phyloP scores from a whole-genome alignment of 176 grass and related monocot species.

The Paspalum vaginatum region DNA sequence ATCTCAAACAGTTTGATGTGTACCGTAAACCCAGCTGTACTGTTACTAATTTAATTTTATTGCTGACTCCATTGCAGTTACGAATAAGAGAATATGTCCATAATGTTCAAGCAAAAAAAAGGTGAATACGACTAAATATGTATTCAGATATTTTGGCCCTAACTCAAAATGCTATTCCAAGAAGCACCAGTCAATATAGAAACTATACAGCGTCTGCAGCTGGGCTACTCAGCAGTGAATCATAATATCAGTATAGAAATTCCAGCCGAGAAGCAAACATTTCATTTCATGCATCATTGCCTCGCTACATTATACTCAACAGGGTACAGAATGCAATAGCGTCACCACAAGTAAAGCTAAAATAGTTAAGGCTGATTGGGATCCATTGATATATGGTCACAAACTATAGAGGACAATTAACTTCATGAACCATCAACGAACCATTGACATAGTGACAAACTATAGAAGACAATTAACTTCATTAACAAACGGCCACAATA shows the following conservation, averaged over 20 bases:
- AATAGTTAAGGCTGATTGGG: not conserved
- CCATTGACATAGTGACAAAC: too few relatives aligned
- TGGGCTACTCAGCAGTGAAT: not conserved
- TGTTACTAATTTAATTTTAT: not conserved
- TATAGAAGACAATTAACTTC: too few relatives aligned
- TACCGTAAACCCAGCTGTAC: not conserved
- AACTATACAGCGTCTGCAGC: not conserved
- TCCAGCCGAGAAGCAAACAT: not conserved
- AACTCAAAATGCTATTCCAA: not conserved
- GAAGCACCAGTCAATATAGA: not conserved
- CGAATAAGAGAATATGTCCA: not conserved
- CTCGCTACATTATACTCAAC: constrained; percentile 16
- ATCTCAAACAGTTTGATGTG: not conserved
- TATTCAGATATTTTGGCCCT: not conserved
- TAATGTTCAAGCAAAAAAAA: too few relatives aligned
- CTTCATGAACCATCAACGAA: not conserved
- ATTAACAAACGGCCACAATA: not conserved
- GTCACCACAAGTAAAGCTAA: not conserved
- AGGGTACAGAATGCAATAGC: not conserved
- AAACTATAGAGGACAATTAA: not conserved
- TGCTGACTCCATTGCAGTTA: not conserved
- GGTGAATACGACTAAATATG: too few relatives aligned
- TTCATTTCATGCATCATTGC: not conserved
- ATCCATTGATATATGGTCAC: not conserved
- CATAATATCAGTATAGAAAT: not conserved